phyloP scores from a whole-genome alignment of 805 yeast genomes.

The Kuraishia molischiana region DNA sequence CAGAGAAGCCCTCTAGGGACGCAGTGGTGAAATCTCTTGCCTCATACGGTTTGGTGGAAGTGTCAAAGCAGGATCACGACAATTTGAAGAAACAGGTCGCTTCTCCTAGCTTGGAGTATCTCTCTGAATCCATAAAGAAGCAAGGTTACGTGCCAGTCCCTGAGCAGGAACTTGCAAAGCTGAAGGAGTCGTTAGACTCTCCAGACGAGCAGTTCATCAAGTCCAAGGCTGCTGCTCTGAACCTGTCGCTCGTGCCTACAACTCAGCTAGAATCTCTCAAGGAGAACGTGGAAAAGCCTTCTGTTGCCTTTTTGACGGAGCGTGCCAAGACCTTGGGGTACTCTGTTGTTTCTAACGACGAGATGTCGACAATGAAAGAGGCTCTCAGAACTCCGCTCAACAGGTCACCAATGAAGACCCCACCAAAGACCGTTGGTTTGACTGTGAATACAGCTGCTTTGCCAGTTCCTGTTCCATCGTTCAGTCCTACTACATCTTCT shows the following conservation, averaged over 20 bases:
- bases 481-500: neutral
- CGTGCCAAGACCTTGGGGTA: slow-evolving; percentile 3
- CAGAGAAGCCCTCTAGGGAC: neutral
- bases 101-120: neutral
- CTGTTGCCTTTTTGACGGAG: neutral
- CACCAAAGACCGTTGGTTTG: slow-evolving; percentile 1
- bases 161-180: slow-evolving; percentile 5
- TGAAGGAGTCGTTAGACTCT: slow-evolving; percentile 5
- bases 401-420: neutral
- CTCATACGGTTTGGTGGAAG: neutral
- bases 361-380: slow-evolving; percentile 4
- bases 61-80: neutral
- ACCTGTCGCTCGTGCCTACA: slow-evolving; percentile 23
- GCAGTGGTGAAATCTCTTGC: neutral
- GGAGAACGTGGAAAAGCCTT: neutral
- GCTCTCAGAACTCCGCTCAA: neutral
- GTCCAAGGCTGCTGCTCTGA: slow-evolving; percentile 19
- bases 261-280: slow-evolving; percentile 19
- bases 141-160: slow-evolving; percentile 3
- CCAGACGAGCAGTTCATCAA: slow-evolving; percentile 7
- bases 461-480: neutral
- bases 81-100: neutral
- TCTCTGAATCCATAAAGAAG: slow-evolving; percentile 2
- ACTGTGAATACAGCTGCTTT: slow-evolving; percentile 2
- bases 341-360: slow-evolving; percentile 5